Conservation (phyloP, 768 basidiomycete species). For the Aureoboletus auriporus region DNA sequence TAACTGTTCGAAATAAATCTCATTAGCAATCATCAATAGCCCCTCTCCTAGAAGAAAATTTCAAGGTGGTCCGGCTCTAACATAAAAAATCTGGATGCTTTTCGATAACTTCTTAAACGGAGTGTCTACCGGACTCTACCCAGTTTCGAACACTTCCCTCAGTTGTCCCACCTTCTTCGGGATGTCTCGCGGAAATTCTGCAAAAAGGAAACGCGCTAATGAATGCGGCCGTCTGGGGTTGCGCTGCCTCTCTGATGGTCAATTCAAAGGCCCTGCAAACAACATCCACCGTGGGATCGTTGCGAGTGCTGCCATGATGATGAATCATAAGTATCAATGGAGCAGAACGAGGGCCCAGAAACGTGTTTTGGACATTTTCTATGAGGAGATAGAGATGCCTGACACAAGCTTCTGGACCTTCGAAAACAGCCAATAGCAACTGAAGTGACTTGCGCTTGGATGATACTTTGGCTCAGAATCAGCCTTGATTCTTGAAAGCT, state of each 20-base stretch:
- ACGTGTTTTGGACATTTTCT: no score
- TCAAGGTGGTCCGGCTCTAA: neutral
- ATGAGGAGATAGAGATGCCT: slow-evolving; percentile 14
- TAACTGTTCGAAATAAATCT: slow-evolving; percentile 9
- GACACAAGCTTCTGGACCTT: slow-evolving; percentile 20
- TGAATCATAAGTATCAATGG: slow-evolving; percentile 17
- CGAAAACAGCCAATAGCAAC: slow-evolving; percentile 27
- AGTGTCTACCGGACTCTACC: slow-evolving; percentile 18
- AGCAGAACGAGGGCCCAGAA: no score
- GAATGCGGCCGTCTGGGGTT: slow-evolving; percentile 20
- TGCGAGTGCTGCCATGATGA: slow-evolving; percentile 25
- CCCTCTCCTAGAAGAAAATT: slow-evolving; percentile 3
- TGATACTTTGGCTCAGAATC: slow-evolving; percentile 22
- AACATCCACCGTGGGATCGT: slow-evolving; percentile 28
- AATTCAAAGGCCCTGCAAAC: slow-evolving; percentile 24
- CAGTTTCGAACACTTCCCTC: slow-evolving; percentile 15
- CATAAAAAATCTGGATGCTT: slow-evolving; percentile 5
- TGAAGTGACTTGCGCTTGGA: slow-evolving; percentile 25
- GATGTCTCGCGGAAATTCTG: slow-evolving; percentile 10
- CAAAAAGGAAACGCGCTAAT: slow-evolving; percentile 14
- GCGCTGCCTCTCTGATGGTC: slow-evolving; percentile 13
- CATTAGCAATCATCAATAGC: neutral
- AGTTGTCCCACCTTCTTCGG: slow-evolving; percentile 19
- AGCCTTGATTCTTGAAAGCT: slow-evolving; percentile 21
- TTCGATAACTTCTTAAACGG: slow-evolving; percentile 15